These are phyloP conservation scores for Blastobotrys robertii DNA, from an alignment of 805 yeast species.

Conservation along the genomic window DNA sequence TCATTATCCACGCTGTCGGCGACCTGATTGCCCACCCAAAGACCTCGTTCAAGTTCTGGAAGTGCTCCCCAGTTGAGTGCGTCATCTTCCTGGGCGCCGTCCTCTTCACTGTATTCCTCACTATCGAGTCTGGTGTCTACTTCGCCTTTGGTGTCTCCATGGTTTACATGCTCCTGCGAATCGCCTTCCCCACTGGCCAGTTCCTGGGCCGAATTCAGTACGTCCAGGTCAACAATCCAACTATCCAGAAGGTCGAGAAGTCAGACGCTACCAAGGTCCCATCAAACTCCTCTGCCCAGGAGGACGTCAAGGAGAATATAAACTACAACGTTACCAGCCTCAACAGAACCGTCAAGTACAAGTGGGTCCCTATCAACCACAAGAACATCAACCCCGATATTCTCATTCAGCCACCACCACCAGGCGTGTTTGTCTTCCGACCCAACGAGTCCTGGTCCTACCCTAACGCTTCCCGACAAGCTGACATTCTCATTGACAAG, in stretches of 20 bases:
- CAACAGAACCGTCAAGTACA: conserved; percentile 5
- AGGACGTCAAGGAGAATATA: background rate
- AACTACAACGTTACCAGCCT: background rate
- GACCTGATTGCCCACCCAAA: conserved; percentile 59
- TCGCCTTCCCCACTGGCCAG: conserved; percentile 72
- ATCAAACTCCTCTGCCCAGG: background rate
- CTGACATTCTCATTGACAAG: conserved; percentile 59
- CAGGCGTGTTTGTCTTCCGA: conserved; percentile 80
- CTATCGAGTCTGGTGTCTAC: conserved; percentile 84
- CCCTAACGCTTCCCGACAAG: conserved; percentile 67
- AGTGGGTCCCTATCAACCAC: conserved; percentile 32
- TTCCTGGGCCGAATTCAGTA: conserved; percentile 72
- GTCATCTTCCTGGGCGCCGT: conserved; percentile 66
- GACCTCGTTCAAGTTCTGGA: conserved; percentile 50
- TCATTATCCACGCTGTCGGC: conserved; percentile 87
- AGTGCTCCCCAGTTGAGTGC: conserved; percentile 62
- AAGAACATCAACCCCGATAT: conserved; percentile 46
- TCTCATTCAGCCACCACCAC: conserved; percentile 67
- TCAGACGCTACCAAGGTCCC: background rate
- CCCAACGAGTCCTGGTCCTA: conserved; percentile 75
- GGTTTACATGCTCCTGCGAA: conserved; percentile 61
- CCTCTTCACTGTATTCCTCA: conserved; percentile 61
- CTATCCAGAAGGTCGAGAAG: conserved; percentile 20
- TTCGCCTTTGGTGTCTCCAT: conserved; percentile 80
- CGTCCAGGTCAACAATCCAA: conserved; percentile 62